phyloP scores from a whole-genome alignment of 225 moss, liverwort and hornwort genomes.

The Pseudoscleropodium purum region DNA sequence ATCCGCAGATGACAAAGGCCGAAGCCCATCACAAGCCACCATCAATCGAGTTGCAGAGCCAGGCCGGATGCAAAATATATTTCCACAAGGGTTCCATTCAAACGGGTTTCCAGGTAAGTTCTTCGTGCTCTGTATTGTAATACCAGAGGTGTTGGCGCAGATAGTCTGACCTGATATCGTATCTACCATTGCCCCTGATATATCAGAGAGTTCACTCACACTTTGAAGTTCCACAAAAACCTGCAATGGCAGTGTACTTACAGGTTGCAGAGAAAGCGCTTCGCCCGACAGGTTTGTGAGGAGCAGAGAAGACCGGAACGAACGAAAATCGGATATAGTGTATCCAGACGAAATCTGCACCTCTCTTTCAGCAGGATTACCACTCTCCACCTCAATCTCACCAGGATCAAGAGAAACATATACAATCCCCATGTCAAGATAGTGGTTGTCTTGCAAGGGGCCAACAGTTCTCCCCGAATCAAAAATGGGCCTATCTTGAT shows the following conservation, averaged over 20 bases:
- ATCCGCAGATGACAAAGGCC: slow-evolving; percentile 41
- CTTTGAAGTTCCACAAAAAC: slow-evolving; percentile 30
- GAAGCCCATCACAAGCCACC: slow-evolving; percentile 42
- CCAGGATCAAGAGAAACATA: slow-evolving; percentile 45
- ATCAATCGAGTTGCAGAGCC: slow-evolving; percentile 34
- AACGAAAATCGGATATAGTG: slow-evolving; percentile 46
- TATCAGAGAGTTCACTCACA: slow-evolving; percentile 6
- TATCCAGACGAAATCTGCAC: slow-evolving; percentile 6
- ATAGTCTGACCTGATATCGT: neutral
- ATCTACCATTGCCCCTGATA: neutral
- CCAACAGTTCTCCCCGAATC: slow-evolving; percentile 15
- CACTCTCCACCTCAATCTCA: slow-evolving; percentile 9
- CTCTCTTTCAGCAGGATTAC: slow-evolving; percentile 1
- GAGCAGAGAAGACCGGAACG: slow-evolving; percentile 57
- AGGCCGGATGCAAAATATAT: slow-evolving; percentile 41
- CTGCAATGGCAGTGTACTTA: slow-evolving; percentile 59
- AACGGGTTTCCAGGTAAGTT: slow-evolving; percentile 8
- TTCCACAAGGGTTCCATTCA: slow-evolving; percentile 49
- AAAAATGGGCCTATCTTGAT: slow-evolving; percentile 1
- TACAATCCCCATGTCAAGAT: slow-evolving; percentile 64
- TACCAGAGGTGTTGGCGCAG: slow-evolving; percentile 1
- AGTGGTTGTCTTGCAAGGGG: slow-evolving; percentile 36
- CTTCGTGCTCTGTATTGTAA: neutral
- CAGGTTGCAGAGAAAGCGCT: slow-evolving; percentile 52
- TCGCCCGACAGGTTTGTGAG: slow-evolving; percentile 49